Percentiles rank a stretch among this genome's conserved stretches.
Evolutionary conservation across 768 basidiomycete species (phyloP).

Genomic region (Tylopilus plumbeoviolaceoides): DNA sequence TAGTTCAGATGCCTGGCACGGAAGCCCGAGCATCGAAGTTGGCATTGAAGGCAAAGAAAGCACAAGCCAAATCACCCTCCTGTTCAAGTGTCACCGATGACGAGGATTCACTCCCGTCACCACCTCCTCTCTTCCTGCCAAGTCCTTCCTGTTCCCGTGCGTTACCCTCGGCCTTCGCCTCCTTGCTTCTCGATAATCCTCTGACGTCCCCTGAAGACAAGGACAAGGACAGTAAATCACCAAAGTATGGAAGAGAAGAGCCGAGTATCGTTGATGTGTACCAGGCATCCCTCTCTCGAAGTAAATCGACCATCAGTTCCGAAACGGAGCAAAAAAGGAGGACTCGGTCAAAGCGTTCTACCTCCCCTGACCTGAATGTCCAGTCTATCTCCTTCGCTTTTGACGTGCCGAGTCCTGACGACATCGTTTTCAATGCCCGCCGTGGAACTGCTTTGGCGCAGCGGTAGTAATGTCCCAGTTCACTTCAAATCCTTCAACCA

Average conservation of each 20-base stretch:
- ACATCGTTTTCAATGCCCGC: conserved; percentile 77
- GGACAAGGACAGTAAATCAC: conserved; percentile 28
- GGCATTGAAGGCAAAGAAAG: conserved; percentile 67
- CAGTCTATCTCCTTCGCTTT: conserved; percentile 54
- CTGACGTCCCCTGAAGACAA: conserved; percentile 37
- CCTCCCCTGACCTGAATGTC: conserved; percentile 35
- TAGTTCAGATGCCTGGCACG: conserved; percentile 30
- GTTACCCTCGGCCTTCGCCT: conserved; percentile 74
- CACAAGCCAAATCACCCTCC: conserved; percentile 41
- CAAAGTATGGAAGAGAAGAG: conserved; percentile 32
- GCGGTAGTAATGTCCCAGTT: conserved; percentile 24
- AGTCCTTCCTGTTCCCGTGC: conserved; percentile 57
- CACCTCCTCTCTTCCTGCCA: conserved; percentile 57
- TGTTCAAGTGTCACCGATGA: conserved; percentile 37
- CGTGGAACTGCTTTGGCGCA: conserved; percentile 62
- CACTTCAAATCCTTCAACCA: background rate
- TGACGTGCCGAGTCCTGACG: conserved; percentile 88
- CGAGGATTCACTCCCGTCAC: conserved; percentile 32
- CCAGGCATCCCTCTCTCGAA: conserved; percentile 27
- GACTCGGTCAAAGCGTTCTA: conserved; percentile 5
- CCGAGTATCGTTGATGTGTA: conserved; percentile 27
- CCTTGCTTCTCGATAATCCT: conserved; percentile 59
- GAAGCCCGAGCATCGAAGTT: conserved; percentile 63
- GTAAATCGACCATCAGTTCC: conserved; percentile 24
- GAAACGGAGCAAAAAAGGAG: conserved; percentile 11